Evolutionary conservation across 495 filamentous ascomycete genomes (phyloP).

Genomic region (Pseudotulostoma volvatum): DNA sequence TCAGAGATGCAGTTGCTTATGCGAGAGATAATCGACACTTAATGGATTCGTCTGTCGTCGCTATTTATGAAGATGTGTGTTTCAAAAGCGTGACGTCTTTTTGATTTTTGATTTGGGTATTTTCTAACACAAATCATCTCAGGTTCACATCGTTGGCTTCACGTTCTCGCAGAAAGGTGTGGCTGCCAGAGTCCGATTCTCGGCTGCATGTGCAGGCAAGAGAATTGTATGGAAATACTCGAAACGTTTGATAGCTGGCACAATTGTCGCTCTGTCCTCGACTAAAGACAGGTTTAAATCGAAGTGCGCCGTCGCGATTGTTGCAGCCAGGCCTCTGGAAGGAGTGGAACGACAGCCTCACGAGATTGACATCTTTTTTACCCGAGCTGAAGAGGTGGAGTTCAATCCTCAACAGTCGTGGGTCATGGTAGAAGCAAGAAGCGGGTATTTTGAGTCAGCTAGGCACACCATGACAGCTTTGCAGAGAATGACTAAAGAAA

Average conservation of each 20-base stretch:
- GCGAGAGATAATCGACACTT: conserved; percentile 27
- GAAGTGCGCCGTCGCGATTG: conserved; percentile 51
- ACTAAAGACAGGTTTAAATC: conserved; percentile 44
- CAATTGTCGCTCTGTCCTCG: conserved; percentile 54
- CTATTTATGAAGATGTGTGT: conserved; percentile 58
- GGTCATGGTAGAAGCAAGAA: conserved; percentile 60
- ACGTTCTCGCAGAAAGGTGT: conserved; percentile 46
- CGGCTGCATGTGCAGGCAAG: conserved; percentile 45
- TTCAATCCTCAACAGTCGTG: conserved; percentile 57
- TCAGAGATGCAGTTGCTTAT: conserved; percentile 41
- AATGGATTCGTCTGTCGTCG: conserved; percentile 37
- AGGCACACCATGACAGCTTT: conserved; percentile 57
- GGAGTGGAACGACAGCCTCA: conserved; percentile 48
- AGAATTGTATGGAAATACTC: conserved; percentile 65
- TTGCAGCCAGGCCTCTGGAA: conserved; percentile 52
- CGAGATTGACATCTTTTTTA: conserved; percentile 63
- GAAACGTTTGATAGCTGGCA: conserved; percentile 51
- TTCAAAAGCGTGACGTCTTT: neutral
- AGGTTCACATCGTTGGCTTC: conserved; percentile 53
- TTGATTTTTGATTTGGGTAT: too few species aligned
- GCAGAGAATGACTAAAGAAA: conserved; percentile 48
- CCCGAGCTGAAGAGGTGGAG: conserved; percentile 37
- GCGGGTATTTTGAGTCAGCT: conserved; percentile 57
- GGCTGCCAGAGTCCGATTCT: conserved; percentile 54
- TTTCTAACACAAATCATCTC: conserved; percentile 2